phyloP scores from a whole-genome alignment of 2,329 filamentous ascomycete genomes.

The Aspergillus chevalieri region DNA sequence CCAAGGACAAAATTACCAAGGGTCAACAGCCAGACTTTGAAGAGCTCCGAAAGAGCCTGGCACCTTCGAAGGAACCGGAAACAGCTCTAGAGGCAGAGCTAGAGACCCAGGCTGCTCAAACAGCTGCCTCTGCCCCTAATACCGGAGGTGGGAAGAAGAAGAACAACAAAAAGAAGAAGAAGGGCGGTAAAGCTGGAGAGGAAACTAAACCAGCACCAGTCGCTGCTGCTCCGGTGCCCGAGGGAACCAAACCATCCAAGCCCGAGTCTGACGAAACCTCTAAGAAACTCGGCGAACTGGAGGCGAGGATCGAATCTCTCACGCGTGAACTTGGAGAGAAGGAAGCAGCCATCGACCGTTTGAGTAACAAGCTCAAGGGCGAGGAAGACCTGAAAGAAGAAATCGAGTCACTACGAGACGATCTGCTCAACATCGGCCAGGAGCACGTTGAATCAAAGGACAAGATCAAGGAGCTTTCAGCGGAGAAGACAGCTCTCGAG shows the following conservation, averaged over 20 bases:
- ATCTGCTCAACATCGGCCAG: slow-evolving; percentile 70
- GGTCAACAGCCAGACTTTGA: slow-evolving; percentile 31
- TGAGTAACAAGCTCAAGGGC: slow-evolving; percentile 67
- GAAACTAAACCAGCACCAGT: slow-evolving; percentile 23
- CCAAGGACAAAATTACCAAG: slow-evolving; percentile 27
- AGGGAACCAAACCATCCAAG: slow-evolving; percentile 15
- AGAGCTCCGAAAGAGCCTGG: slow-evolving; percentile 27
- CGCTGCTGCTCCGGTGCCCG: slow-evolving; percentile 5
- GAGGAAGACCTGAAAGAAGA: slow-evolving; percentile 75
- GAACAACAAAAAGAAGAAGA: slow-evolving; percentile 88
- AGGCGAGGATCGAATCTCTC: slow-evolving; percentile 31
- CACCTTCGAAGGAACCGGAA: slow-evolving; percentile 17
- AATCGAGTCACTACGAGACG: slow-evolving; percentile 75
- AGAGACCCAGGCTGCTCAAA: slow-evolving; percentile 13
- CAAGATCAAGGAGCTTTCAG: slow-evolving; percentile 61
- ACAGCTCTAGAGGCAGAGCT: slow-evolving; percentile 16
- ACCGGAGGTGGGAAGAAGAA: slow-evolving; percentile 56
- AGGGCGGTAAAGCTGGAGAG: slow-evolving; percentile 52
- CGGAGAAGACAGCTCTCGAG: slow-evolving; percentile 62
- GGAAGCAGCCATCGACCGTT: slow-evolving; percentile 64
- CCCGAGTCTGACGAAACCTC: slow-evolving; percentile 27
- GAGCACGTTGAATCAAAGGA: slow-evolving; percentile 81
- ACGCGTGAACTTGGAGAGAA: slow-evolving; percentile 47
- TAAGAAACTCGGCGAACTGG: slow-evolving; percentile 23
- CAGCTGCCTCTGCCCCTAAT: slow-evolving; percentile 14